Evolutionary conservation across 2,329 filamentous ascomycete genomes (phyloP).

Genomic region (Scopulariopsis brevicaulis): DNA sequence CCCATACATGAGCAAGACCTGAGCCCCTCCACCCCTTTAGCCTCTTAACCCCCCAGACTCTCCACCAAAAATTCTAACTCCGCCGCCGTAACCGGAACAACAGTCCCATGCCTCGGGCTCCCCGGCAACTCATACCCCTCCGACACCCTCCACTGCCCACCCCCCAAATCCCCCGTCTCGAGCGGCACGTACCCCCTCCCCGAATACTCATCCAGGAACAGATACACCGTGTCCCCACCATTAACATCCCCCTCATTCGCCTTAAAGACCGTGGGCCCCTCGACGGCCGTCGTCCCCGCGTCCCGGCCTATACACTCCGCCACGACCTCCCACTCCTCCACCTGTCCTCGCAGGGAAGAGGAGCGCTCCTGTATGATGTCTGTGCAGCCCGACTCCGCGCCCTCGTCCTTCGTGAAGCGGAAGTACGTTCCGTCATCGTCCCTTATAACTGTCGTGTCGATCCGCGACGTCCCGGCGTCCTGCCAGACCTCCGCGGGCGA

Average conservation of each 20-base stretch:
- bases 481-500: constrained; percentile 35
- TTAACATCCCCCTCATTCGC: constrained; percentile 34
- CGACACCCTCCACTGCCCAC: constrained; percentile 35
- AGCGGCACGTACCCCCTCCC: constrained; percentile 40
- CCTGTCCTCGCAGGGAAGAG: constrained; percentile 22
- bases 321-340: constrained; percentile 30
- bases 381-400: constrained; percentile 34
- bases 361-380: constrained; percentile 44
- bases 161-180: constrained; percentile 34
- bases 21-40: too few relatives aligned
- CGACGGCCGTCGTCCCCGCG: constrained; percentile 34
- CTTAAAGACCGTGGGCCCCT: constrained; percentile 40
- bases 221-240: constrained; percentile 37
- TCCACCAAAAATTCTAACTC: constrained; percentile 20
- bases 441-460: constrained; percentile 39
- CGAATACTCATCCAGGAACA: constrained; percentile 42
- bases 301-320: constrained; percentile 36
- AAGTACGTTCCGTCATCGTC: constrained; percentile 25
- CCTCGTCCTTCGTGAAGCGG: constrained; percentile 45
- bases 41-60: not conserved
- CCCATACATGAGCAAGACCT: too few relatives aligned
- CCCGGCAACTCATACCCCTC: constrained; percentile 30
- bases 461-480: constrained; percentile 36
- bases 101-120: constrained; percentile 41
- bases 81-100: constrained; percentile 35